Evolutionary conservation across 2,329 filamentous ascomycete species (phyloP).

Genomic region (Venturia aucupariae): DNA sequence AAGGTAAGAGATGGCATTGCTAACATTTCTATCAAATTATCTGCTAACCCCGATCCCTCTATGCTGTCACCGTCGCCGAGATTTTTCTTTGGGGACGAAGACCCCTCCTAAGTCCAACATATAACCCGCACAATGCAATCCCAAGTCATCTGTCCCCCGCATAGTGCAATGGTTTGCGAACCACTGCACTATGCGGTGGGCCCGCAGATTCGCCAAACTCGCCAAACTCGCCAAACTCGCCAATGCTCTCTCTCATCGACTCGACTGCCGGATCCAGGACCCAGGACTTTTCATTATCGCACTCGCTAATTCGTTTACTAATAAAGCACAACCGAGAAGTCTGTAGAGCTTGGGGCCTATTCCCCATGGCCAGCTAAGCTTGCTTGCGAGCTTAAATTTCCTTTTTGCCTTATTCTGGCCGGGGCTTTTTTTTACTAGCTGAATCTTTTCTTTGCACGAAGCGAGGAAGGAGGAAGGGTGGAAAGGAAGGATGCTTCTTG

Average conservation of each 20-base stretch:
- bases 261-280: background rate
- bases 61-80: background rate
- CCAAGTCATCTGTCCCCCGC: background rate
- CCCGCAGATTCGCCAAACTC: background rate
- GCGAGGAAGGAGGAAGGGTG: too few relatives aligned
- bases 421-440: too few relatives aligned
- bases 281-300: background rate
- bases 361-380: background rate
- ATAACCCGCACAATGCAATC: background rate
- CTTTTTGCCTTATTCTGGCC: background rate
- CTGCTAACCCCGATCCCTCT: background rate
- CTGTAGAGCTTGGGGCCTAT: background rate
- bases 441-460: too few relatives aligned
- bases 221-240: background rate
- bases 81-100: background rate
- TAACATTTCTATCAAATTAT: background rate
- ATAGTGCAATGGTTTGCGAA: background rate
- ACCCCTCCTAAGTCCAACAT: background rate
- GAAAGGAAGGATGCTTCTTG: background rate
- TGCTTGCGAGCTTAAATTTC: background rate
- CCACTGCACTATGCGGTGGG: background rate
- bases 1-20: background rate
- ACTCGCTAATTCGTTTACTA: background rate
- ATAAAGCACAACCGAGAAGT: background rate
- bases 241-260: background rate